These are phyloP conservation scores for Rosa chinensis DNA, from an alignment of 306 rosid genomes.

Conservation along the genomic window DNA sequence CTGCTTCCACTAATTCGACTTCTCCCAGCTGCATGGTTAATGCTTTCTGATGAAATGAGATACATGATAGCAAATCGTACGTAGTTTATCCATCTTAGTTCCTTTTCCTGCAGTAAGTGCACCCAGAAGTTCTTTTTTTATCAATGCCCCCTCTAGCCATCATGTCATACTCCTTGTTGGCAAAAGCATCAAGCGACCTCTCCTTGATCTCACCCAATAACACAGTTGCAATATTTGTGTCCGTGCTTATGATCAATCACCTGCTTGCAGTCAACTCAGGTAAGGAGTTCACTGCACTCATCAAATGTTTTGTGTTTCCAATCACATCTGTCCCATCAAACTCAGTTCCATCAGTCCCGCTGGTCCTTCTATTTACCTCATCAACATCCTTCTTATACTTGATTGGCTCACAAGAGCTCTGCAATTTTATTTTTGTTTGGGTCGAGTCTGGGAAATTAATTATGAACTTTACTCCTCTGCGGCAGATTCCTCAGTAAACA, in stretches of 20 bases:
- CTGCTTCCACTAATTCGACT: conserved; percentile 85
- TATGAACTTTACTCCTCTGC: background rate
- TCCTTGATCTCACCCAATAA: conserved; percentile 96
- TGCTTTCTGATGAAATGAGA: conserved; percentile 76
- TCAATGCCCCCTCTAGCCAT: conserved; percentile 90
- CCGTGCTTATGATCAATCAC: conserved; percentile 80
- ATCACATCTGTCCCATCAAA: conserved; percentile 90
- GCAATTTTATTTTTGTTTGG: background rate
- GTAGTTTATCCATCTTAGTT: conserved; percentile 82
- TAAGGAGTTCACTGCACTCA: conserved; percentile 95
- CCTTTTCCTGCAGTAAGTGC: conserved; percentile 79
- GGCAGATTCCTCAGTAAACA: background rate
- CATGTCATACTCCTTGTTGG: conserved; percentile 91
- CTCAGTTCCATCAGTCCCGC: conserved; percentile 79
- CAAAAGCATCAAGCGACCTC: conserved; percentile 86
- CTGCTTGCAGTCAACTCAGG: conserved; percentile 96
- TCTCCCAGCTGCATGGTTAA: conserved; percentile 68
- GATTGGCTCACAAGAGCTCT: conserved; percentile 53
- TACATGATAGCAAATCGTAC: conserved; percentile 76
- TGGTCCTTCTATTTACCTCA: conserved; percentile 91
- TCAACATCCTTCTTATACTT: conserved; percentile 95
- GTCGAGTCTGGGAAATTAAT: background rate
- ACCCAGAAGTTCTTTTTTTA: conserved; percentile 61
- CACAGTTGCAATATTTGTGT: conserved; percentile 78
- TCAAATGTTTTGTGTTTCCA: conserved; percentile 94